Evolutionary conservation across 768 basidiomycete species (phyloP), one percentile per base, ranked within the genome.

Genomic region (Lactifluus volemus): DNA sequence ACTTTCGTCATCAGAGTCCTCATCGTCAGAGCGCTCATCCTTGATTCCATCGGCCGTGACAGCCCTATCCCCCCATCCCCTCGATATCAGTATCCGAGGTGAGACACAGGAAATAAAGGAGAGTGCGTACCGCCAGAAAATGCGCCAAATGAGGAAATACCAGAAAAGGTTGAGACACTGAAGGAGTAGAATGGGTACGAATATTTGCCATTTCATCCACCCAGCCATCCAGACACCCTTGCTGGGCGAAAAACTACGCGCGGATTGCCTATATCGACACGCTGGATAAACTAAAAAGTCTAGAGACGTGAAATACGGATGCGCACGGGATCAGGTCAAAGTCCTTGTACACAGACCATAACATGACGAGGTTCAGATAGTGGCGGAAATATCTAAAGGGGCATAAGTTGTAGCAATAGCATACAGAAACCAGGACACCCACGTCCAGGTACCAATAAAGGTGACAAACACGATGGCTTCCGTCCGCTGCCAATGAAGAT

Each of bases 101-200:
- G 45, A 29, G 11, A 49, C 5, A 29, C 14, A 19, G 17, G 39
- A 25, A 21, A 17, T 9, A 39, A 48, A 50, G 29, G 39, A 36
- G 29, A 38, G 5, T 11, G 75, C 84, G 48, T 64, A 92, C 91
- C 88, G 80, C 52, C 79, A 72, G 15, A 88, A 76, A 54, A 96
- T 87, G 56, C 92, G 84, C 70, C 81, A 73, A 76, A 98, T 93
- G 30, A 93, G 77, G 73, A 78, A 84, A 72, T 90, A 96, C 95
- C 95, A 98, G 78, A 97, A 97, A 29, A 96, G 61, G 70, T 98
- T 98, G 67, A 99, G 78, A 44, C 82, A 66, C 70, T 94, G 92
- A 15, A 99, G 78, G 0, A 92, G 74, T 6, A 84, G 63, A 58
- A 98, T 74, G 0, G 93, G 88, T 0, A 73, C 62, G 67, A 95